Percentiles rank a stretch among this genome's conserved stretches.
phyloP scores from a whole-genome alignment of 108 stramenopile species.

The Nitzschia inconspicua region DNA sequence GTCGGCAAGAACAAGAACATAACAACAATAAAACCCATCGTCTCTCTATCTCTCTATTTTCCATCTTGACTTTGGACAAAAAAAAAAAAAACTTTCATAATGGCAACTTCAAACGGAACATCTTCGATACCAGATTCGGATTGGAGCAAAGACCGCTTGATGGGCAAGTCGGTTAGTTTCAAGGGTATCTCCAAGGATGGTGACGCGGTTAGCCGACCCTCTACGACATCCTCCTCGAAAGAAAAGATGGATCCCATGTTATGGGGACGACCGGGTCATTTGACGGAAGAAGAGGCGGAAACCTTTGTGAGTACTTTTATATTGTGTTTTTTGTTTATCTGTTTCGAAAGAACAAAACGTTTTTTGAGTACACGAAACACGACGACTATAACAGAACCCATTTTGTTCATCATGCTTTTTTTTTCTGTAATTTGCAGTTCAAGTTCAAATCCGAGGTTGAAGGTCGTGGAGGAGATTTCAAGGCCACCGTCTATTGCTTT shows the following conservation, averaged over 20 bases:
- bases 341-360: not conserved
- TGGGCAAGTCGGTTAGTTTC: slow-evolving; percentile 21
- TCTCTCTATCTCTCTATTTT: too few relatives aligned
- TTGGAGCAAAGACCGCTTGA: slow-evolving; percentile 20
- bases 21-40: too few relatives aligned
- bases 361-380: too few relatives aligned
- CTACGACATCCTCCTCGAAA: not conserved
- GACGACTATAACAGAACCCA: too few relatives aligned
- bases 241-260: slow-evolving; percentile 26
- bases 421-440: slow-evolving; percentile 30
- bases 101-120: too few relatives aligned
- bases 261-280: slow-evolving; percentile 56
- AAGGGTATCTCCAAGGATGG: slow-evolving; percentile 8
- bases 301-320: slow-evolving; percentile 31
- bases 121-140: slow-evolving; percentile 9
- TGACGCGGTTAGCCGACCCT: not conserved
- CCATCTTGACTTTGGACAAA: too few relatives aligned
- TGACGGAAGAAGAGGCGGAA: slow-evolving; percentile 44
- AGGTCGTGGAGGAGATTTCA: slow-evolving; percentile 43
- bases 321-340: not conserved
- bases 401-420: too few relatives aligned
- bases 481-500: slow-evolving; percentile 49
- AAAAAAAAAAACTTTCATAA: too few relatives aligned
- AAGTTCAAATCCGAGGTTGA: slow-evolving; percentile 51
- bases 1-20: too few relatives aligned